Base-by-base conservation (phyloP, 331 rosid species). In the Erythrophleum ivorense region DNA sequence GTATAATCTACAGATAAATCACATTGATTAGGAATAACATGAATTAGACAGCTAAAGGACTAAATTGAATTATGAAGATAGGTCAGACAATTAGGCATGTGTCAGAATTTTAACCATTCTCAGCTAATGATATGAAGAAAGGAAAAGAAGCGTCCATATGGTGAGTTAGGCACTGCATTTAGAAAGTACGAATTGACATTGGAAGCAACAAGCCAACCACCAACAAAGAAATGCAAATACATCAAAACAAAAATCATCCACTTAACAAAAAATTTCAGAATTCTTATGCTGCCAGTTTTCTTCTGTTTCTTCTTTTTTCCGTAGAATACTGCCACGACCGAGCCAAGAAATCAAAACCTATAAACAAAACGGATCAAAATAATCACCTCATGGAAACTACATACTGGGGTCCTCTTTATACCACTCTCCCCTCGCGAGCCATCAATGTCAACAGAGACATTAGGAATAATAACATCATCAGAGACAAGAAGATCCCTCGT, bases 321-420 rank as follows among this genome's bases (percentile, higher is more conserved):
- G 46, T 40, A 82, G 45, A 66, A 53, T 9, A 82, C 29, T 79
- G 48, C 63, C 59, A 64, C 57, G 69, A 75, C 68, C 75, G 82
- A 77, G 55, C 41, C 77, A 78, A 70, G 16, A 81, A 81, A 70
- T 33, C 2, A 81, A 63, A 81, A 76, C 68, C 78, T 19, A 75
- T 10, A 73, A 81, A 46, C 80, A 75, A 72, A 79, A 18, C 18
- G 81, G 84, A 75, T 69, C 71, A 83, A 83, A 82, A 73, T 0
- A 82, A 83, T 73, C 81, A 93, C 99, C 98, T 93, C 88, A 2
- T 76, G 89, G 88, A 92, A 96, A 86, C 71, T 83, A 80, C 86
- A 89, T 10, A 90, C 98, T 3, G 88, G 88, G 59, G 74, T 88
- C 66, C 31, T 86, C 80, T 92, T 86, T 19, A 82, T 57, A n/a